A percentile compares a stretch with the other conserved stretches of the same genome.
These are phyloP conservation scores for Lactifluus subvellereus DNA, from an alignment of 768 basidiomycete species.

Conservation along the genomic window DNA sequence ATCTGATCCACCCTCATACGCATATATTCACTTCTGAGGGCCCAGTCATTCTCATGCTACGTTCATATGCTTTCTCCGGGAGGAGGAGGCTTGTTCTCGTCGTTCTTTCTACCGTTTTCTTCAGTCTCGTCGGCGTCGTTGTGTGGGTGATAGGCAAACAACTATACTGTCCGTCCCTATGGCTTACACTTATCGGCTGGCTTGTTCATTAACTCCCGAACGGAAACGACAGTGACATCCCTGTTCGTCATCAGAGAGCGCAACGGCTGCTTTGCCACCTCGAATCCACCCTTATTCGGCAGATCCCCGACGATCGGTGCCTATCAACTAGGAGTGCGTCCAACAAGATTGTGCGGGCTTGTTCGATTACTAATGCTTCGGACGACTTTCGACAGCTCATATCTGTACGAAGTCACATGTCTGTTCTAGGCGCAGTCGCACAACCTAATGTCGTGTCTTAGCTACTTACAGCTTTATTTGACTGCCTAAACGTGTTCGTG, in stretches of 20 bases:
- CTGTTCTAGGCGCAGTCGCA: neutral
- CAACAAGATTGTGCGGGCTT: neutral
- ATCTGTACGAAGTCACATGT: slow-evolving; percentile 1
- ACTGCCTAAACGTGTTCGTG: slow-evolving; percentile 13
- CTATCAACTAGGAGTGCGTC: slow-evolving; percentile 19
- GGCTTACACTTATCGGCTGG: neutral
- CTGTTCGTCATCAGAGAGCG: slow-evolving; percentile 3
- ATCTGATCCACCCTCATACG: neutral
- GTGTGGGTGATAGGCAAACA: slow-evolving; percentile 11
- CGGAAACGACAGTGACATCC: slow-evolving; percentile 3
- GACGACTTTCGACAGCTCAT: neutral
- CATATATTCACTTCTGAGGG: neutral
- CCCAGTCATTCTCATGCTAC: slow-evolving; percentile 21
- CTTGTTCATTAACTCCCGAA: neutral
- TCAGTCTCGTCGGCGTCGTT: neutral
- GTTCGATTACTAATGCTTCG: neutral
- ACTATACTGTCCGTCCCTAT: neutral
- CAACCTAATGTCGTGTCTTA: neutral
- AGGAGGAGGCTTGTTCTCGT: neutral
- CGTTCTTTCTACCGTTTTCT: slow-evolving; percentile 2
- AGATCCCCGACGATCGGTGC: neutral
- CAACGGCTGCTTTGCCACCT: slow-evolving; percentile 12
- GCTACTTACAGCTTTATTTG: slow-evolving; percentile 12
- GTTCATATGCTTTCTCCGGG: slow-evolving; percentile 21
- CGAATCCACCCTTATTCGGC: neutral